Conservation (phyloP, 192 early-diverging fungal species). For the Entomortierella beljakovae region DNA sequence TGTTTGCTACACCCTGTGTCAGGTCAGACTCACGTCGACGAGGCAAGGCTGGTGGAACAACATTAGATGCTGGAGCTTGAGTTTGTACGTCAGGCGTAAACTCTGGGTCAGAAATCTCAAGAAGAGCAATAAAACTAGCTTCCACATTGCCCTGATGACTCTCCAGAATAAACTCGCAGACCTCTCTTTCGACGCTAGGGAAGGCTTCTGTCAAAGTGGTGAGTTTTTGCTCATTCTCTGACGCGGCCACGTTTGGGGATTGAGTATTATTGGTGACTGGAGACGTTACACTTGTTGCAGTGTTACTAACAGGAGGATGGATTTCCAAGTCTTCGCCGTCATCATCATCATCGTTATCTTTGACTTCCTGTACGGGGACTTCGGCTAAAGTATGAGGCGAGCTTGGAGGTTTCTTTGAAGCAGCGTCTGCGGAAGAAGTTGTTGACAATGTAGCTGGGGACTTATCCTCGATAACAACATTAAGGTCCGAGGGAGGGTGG, state of each 20-base stretch:
- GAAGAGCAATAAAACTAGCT: constrained; percentile 60
- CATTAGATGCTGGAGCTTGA: constrained; percentile 6
- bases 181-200: constrained; percentile 61
- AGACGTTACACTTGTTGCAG: neutral
- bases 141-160: constrained; percentile 61
- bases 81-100: constrained; percentile 51
- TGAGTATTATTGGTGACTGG: neutral
- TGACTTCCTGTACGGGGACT: neutral
- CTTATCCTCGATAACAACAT: constrained; percentile 3
- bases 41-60: constrained; percentile 48
- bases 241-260: too few relatives aligned
- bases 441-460: neutral
- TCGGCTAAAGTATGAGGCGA: constrained; percentile 21
- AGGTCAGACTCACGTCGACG: constrained; percentile 20
- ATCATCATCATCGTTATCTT: constrained; percentile 13
- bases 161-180: constrained; percentile 63
- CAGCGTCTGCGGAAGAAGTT: neutral
- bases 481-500: constrained; percentile 26
- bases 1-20: constrained; percentile 12
- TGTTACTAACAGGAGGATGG: constrained; percentile 6
- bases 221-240: constrained; percentile 41
- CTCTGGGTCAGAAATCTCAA: constrained; percentile 67
- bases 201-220: constrained; percentile 64
- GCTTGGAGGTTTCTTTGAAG: constrained; percentile 14
- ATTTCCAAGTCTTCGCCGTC: constrained; percentile 27